These are phyloP conservation scores for Schwanniomyces polymorphus DNA, from an alignment of 805 yeast species.

Conservation along the genomic window DNA sequence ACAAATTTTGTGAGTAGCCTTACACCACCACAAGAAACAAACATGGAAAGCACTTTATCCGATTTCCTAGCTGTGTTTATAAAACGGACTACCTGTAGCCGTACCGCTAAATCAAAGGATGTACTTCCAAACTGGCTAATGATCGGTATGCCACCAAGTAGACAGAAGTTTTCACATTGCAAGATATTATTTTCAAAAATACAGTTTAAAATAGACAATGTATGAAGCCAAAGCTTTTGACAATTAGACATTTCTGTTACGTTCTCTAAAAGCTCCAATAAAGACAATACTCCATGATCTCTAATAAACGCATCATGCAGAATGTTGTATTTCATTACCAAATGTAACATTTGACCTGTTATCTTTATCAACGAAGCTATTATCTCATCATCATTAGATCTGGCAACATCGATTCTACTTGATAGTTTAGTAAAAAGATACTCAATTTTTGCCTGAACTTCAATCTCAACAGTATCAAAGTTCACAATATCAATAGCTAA, in stretches of 20 bases:
- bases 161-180: slow-evolving; percentile 41
- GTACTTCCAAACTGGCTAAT: slow-evolving; percentile 36
- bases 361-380: slow-evolving; percentile 29
- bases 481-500: slow-evolving; percentile 35
- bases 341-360: slow-evolving; percentile 37
- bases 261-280: slow-evolving; percentile 38
- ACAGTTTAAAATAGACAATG: slow-evolving; percentile 32
- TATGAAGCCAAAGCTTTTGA: slow-evolving; percentile 37
- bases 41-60: slow-evolving; percentile 35
- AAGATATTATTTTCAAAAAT: slow-evolving; percentile 28
- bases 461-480: slow-evolving; percentile 42
- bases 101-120: slow-evolving; percentile 27
- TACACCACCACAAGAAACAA: slow-evolving; percentile 48
- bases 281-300: slow-evolving; percentile 41
- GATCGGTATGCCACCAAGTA: slow-evolving; percentile 44
- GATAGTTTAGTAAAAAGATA: slow-evolving; percentile 31
- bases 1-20: slow-evolving; percentile 43
- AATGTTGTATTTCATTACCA: slow-evolving; percentile 37
- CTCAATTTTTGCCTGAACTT: slow-evolving; percentile 41
- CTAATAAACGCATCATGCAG: slow-evolving; percentile 41
- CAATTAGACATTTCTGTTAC: slow-evolving; percentile 31
- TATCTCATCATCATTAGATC: slow-evolving; percentile 29
- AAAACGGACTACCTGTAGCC: slow-evolving; percentile 38
- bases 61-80: slow-evolving; percentile 32
- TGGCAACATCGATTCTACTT: slow-evolving; percentile 28